phyloP scores from a whole-genome alignment of 345 rosid species.

The Hibiscus tridactylites region DNA sequence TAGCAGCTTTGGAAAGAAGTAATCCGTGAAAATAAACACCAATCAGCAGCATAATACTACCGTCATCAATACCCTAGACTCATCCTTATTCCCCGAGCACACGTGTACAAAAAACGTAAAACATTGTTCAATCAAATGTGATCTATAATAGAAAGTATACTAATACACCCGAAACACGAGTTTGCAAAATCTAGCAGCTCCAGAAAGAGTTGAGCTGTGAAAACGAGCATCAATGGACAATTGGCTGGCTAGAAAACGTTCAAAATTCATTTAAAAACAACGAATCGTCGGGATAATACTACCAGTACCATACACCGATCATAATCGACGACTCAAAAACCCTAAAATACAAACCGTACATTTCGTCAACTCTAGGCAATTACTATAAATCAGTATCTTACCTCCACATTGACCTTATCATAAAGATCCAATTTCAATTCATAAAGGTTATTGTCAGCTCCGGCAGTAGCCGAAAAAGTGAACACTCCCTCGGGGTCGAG shows the following conservation, averaged over 20 bases:
- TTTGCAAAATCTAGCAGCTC: too few relatives aligned
- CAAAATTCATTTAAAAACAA: background rate
- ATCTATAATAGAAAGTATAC: background rate
- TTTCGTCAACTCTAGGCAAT: background rate
- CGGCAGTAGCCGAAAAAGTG: conserved; percentile 65
- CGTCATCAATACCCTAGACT: background rate
- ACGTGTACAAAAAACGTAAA: background rate
- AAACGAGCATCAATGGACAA: background rate
- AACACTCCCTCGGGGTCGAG: conserved; percentile 70
- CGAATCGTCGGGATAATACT: background rate
- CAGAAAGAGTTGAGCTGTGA: background rate
- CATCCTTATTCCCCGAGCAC: background rate
- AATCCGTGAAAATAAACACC: background rate
- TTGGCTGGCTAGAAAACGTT: background rate
- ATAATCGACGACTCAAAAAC: background rate
- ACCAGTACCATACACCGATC: background rate
- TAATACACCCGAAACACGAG: background rate
- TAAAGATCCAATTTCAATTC: conserved; percentile 68
- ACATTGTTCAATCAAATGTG: background rate
- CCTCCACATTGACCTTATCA: conserved; percentile 84
- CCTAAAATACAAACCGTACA: background rate
- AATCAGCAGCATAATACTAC: background rate
- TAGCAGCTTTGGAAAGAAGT: background rate
- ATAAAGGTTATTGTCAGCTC: conserved; percentile 49
- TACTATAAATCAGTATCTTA: conserved; percentile 11